Percentiles rank a stretch among this genome's conserved stretches.
Conservation (phyloP, 108 stramenopile species). For the Epithemia pelagica region DNA sequence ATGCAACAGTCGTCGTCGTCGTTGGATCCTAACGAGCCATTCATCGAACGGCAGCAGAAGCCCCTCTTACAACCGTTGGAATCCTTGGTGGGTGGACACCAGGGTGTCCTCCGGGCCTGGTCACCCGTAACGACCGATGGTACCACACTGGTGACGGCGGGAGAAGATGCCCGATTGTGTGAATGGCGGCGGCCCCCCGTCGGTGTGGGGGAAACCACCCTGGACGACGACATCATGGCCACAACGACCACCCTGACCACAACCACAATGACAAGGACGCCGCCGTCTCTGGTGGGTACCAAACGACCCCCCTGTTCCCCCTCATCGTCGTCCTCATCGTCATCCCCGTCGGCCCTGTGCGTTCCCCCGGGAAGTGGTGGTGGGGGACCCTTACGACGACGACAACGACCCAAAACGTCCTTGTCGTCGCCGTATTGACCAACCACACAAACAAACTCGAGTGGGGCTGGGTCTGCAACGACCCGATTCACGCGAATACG, state of each 20-base stretch:
- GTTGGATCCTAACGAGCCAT: too few relatives aligned
- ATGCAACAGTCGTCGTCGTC: background rate
- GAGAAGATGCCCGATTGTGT: constrained; percentile 82
- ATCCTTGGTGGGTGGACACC: constrained; percentile 58
- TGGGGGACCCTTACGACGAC: background rate
- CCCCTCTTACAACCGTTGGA: constrained; percentile 23
- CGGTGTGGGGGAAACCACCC: too few relatives aligned
- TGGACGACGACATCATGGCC: too few relatives aligned
- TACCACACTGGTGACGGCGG: constrained; percentile 44
- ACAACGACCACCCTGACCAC: background rate
- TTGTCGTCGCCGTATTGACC: background rate
- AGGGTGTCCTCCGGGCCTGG: constrained; percentile 72
- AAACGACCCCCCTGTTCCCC: background rate
- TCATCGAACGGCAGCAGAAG: too few relatives aligned
- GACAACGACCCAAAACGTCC: background rate
- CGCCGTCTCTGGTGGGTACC: background rate
- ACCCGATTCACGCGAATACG: too few relatives aligned
- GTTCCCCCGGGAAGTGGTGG: background rate
- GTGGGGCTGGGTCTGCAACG: too few relatives aligned
- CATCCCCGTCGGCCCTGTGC: too few relatives aligned
- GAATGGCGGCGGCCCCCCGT: constrained; percentile 62
- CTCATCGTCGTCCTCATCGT: background rate
- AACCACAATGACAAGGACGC: background rate
- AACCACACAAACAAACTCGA: too few relatives aligned
- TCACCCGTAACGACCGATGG: constrained; percentile 18